Evolutionary conservation across 2,329 filamentous ascomycete species (phyloP), one percentile per base, ranked within the genome.

Genomic region (Aureobasidium melanogenum): DNA sequence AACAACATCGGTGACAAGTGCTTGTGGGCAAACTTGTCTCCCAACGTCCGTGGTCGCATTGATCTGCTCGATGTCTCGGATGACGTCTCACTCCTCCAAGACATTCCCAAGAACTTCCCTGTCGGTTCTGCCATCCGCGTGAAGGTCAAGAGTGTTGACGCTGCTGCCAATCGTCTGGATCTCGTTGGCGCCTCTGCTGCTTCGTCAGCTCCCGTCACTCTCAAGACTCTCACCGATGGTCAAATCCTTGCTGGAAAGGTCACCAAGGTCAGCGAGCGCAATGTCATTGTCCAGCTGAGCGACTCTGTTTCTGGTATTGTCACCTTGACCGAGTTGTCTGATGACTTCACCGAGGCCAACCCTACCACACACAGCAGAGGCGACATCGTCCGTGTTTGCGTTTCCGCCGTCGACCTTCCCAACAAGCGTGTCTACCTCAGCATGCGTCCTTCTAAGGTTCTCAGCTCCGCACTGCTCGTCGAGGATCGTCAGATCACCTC

Each of bases 21-120:
- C 69, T 80, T 96, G 24, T 97, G 94, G 93, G 88, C 95, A 48
- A 97, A 91, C 69, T 76, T 99, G 24, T 91, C 92, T 1, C 91
- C 94, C 7, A 90, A 88, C 57, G 86, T 99, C 17, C 87, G 92
- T 63, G 94, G 94, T 61, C 85, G 91, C 55, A 84, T 99, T 61
- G 85, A 85, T 59, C 82, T 88, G 64, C 85, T 94, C 72, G 92
- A 97, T 69, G 84, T 94, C 9, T 91, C 91, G 0, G 89, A 96
- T 68, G 91, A 97, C 72, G 77, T 96, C 50, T 88, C 91, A 8
- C 81, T 89, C 60, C 78, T 96, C 38, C 84, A 87, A 34, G 84
- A 96, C 68, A 76, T 97, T 3, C 81, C 85, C 51, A 82, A 84
- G 64, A 89, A 90, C 73, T 97, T 96, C 73, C 93, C 94, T 0